A percentile compares a stretch with the other conserved stretches of the same genome.
Evolutionary conservation across 257 asterid genomes (phyloP).

Genomic region (Nemophila menziesii): DNA sequence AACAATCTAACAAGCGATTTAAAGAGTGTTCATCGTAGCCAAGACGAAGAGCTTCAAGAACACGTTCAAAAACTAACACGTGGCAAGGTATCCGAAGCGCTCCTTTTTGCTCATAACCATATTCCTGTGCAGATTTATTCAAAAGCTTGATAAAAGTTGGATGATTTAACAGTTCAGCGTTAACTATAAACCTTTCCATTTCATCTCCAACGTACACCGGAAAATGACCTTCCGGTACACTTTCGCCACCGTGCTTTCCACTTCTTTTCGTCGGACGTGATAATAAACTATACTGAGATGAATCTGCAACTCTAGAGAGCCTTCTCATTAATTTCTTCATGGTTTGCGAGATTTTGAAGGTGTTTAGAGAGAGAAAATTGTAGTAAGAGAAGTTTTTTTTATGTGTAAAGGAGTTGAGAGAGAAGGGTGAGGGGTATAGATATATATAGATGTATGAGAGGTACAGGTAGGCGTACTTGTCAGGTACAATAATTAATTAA

Average conservation of each 20-base stretch:
- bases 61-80: conserved; percentile 67
- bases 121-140: conserved; percentile 68
- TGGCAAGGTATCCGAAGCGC: conserved; percentile 80
- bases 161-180: conserved; percentile 70
- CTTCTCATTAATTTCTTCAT: conserved; percentile 68
- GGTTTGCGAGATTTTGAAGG: conserved; percentile 2
- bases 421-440: conserved; percentile 2
- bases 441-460: conserved; percentile 25
- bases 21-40: conserved; percentile 18
- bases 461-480: conserved; percentile 54
- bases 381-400: not conserved
- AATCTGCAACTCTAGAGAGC: conserved; percentile 60
- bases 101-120: conserved; percentile 78
- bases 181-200: conserved; percentile 79
- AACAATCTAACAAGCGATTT: not conserved
- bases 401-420: conserved; percentile 8
- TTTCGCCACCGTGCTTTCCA: conserved; percentile 15
- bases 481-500: conserved; percentile 28
- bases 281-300: conserved; percentile 49
- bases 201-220: conserved; percentile 96
- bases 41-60: conserved; percentile 54
- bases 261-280: conserved; percentile 16
- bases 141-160: conserved; percentile 59
- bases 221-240: conserved; percentile 76
- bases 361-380: conserved; percentile 23